Conservation (phyloP, 1,284 basidiomycete genomes). For the Uromyces viciae-fabae region DNA sequence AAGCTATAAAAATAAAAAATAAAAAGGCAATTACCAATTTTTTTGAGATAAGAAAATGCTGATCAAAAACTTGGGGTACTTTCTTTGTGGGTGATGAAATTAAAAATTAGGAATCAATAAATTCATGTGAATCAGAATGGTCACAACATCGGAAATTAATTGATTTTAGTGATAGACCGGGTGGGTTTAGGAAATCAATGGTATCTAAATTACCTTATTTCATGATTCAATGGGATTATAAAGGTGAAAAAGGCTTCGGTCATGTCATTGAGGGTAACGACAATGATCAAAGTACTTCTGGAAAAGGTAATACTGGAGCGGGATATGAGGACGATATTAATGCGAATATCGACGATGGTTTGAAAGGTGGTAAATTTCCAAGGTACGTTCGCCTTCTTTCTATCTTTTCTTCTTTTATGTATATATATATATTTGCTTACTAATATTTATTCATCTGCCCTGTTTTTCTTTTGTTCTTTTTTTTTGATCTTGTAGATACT, state of each 20-base stretch:
- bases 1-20: background rate
- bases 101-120: conserved; percentile 75
- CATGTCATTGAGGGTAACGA: conserved; percentile 89
- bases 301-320: conserved; percentile 62
- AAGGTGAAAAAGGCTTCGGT: conserved; percentile 92
- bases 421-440: background rate
- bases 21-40: conserved; percentile 11
- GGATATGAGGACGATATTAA: conserved; percentile 52
- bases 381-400: conserved; percentile 59
- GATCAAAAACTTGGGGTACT: background rate
- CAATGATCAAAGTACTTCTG: conserved; percentile 58
- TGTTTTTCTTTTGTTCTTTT: background rate
- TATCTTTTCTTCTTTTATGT: background rate
- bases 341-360: conserved; percentile 66
- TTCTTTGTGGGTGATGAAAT: background rate
- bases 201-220: conserved; percentile 97
- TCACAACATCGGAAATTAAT: conserved; percentile 95
- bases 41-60: no score
- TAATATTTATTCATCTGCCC: background rate
- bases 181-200: conserved; percentile 84
- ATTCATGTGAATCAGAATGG: conserved; percentile 90
- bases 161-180: conserved; percentile 79
- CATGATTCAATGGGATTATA: conserved; percentile 96
- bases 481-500: conserved; percentile 65
- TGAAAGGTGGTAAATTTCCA: conserved; percentile 81